Base-by-base conservation (phyloP, 768 basidiomycete genomes). In the Solioccasus polychromus region DNA sequence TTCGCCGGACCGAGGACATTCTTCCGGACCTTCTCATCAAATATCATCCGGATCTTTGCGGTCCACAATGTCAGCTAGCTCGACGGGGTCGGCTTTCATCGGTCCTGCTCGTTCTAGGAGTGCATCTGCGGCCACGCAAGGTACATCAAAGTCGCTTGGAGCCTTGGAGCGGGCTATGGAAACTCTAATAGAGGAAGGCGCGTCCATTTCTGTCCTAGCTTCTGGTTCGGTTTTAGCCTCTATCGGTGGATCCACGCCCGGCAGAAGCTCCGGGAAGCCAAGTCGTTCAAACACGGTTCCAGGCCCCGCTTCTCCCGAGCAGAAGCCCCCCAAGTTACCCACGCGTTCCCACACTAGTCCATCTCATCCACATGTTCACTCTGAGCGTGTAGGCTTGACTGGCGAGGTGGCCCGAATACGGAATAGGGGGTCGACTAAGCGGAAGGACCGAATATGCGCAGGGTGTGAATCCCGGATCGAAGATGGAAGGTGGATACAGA, bases 401-500 rank as follows among this genome's bases (percentile, higher is more conserved):
- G 57, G 51, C 42, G 58, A 71, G 52, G 49, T 65, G 43, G 54
- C 50, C 42, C 55, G 62, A 42, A 39, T 63, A 58, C 52, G 67
- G 52, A 57, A 57, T 60, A 60, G 59, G 66, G 63, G 53, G 48
- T 62, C 59, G 50, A 55, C 44, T 64, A 60, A 55, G 62, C 60
- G 50, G 69, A 61, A 55, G 59, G 52, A 43, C 20, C 76, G 70
- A 48, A 60, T 68, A 12, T 96, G 93, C 59, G 67, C 82, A 39
- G 78, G 81, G 52, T 96, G 93, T 66, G 63, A 72, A 44, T 75
- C 75, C 62, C 68, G 56, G 51, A 85, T 95, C 44, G 83, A 85
- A 29, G 86, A 92, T 61, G 85, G 86, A 52, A 71, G 87, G 54
- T 94, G 84, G 91, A 85, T 90, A 49, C 76, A 73, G 60, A 83